Percentiles rank a stretch among this genome's conserved stretches.
phyloP scores from a whole-genome alignment of 2,329 filamentous ascomycete genomes.

The Microsporum canis region DNA sequence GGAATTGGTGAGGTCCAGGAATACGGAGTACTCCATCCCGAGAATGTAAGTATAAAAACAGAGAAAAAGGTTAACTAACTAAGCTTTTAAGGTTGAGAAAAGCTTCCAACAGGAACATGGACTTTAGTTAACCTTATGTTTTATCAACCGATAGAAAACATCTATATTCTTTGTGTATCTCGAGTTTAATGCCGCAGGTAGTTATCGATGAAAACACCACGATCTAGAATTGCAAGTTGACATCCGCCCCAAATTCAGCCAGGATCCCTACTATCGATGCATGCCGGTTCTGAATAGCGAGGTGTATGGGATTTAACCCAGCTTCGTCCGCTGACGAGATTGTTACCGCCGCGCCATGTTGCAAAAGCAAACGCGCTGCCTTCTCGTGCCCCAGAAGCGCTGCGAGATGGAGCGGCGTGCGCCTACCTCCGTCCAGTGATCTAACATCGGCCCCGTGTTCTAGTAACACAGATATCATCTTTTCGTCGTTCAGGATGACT shows the following conservation, averaged over 20 bases:
- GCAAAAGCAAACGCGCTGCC: background rate
- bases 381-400: background rate
- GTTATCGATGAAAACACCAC: no score
- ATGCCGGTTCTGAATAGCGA: background rate
- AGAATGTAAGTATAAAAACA: no score
- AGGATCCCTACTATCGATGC: background rate
- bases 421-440: background rate
- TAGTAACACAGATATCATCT: background rate
- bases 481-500: background rate
- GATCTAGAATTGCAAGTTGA: background rate
- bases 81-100: no score
- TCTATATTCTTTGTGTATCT: no score
- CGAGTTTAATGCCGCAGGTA: no score
- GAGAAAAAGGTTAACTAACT: no score
- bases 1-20: no score
- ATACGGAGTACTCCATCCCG: no score
- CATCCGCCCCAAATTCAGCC: background rate
- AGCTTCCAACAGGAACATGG: no score
- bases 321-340: background rate
- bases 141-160: no score
- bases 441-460: background rate
- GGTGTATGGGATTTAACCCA: background rate
- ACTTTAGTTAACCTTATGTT: no score
- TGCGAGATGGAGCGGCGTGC: background rate
- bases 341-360: background rate